These are phyloP conservation scores for Dothistroma pini DNA, from an alignment of 2,329 filamentous ascomycete species.

Conservation along the genomic window DNA sequence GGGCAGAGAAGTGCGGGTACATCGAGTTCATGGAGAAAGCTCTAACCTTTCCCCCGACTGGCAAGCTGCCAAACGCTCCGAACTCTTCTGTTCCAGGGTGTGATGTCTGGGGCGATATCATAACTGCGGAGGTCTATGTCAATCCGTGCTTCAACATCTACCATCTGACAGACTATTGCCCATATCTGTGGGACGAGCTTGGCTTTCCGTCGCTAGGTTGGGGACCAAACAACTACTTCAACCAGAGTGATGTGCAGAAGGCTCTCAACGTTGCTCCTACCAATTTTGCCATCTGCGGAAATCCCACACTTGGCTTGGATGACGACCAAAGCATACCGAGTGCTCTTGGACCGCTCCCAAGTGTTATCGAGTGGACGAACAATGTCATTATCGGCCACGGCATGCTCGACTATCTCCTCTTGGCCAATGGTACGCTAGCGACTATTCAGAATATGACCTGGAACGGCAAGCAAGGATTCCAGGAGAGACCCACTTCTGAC, in stretches of 20 bases:
- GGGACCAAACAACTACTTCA: conserved; percentile 30
- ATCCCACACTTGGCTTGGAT: neutral
- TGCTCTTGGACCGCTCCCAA: conserved; percentile 18
- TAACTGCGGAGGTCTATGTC: conserved; percentile 12
- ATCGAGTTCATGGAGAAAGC: conserved; percentile 50
- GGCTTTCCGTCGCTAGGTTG: neutral
- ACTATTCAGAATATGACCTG: conserved; percentile 33
- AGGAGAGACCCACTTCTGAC: conserved; percentile 21
- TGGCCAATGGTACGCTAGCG: conserved; percentile 30
- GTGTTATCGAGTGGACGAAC: conserved; percentile 33
- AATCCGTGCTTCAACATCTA: conserved; percentile 37
- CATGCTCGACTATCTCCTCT: conserved; percentile 27
- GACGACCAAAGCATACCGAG: neutral
- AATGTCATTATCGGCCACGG: conserved; percentile 34
- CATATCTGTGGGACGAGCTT: conserved; percentile 9
- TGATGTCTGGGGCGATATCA: conserved; percentile 15
- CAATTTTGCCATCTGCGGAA: conserved; percentile 28
- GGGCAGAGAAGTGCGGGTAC: conserved; percentile 38
- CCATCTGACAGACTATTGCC: conserved; percentile 31
- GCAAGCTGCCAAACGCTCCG: neutral
- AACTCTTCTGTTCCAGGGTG: conserved; percentile 17
- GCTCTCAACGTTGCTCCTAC: conserved; percentile 34
- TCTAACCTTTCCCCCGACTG: conserved; percentile 35
- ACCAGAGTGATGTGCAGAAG: conserved; percentile 33
- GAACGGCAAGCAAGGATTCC: conserved; percentile 31